Evolutionary conservation across 441 rosid genomes (phyloP), one percentile per base, ranked within the genome.

Genomic region (Aquilaria agallochum): DNA sequence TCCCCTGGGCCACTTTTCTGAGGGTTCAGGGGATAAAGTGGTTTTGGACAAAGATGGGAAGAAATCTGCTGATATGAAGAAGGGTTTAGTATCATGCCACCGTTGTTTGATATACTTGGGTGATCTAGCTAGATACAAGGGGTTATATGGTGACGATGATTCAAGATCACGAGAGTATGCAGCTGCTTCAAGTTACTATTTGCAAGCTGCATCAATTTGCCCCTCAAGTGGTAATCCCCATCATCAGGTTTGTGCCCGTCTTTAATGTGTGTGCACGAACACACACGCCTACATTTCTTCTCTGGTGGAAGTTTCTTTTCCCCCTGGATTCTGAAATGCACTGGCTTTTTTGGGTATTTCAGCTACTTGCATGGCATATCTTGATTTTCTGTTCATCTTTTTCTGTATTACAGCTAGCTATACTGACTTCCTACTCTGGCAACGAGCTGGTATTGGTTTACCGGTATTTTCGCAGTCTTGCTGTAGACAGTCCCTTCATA

Each of bases 61-160:
- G 65, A 81, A 80, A 79, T 73, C 76, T 45, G 65, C 81, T 50
- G 92, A 86, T 33, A 70, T 79, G 68, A 83, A 80, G 81, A 86
- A 80, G 74, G 96, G 86, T 52, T 67, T 86, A 74, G 77, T 85
- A 55, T 88, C 94, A 57, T 91, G 97, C 71, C 96, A 91, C 62
- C 94, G 96, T 27, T 91, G 97, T 78, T 82, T 91, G 72, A 91
- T 91, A 79, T 91, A 88, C 82, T 83, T 91, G 66, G 97, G 97
- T 64, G 97, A 91, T 76, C 86, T 91, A 31, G 96, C 92, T 14
- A 82, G 97, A 60, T 91, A 91, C 72, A 91, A 91, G 76, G 97
- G 97, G 60, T 47, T 80, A 58, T 88, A 86, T 70, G 97, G 90
- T 66, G 97, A 91, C 27, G 83, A 82, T 34, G 93, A 85, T 65